Conservation (phyloP, 352 stramenopile genomes). For the Phytophthora constricta region DNA sequence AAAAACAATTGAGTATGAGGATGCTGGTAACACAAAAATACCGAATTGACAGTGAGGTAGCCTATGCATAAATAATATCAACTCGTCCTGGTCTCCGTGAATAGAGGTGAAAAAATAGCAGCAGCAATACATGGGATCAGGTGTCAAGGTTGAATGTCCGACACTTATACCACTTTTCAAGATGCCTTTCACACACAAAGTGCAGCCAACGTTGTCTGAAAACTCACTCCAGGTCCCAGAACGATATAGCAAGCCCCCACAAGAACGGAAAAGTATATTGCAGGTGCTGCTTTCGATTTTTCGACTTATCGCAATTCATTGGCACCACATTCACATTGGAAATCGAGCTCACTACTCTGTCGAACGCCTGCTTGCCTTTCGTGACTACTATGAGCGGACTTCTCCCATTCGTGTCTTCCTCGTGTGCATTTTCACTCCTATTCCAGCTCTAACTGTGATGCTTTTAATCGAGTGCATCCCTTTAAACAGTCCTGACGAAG, state of each 20-base stretch:
- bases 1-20: background rate
- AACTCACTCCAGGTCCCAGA: background rate
- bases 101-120: too few relatives aligned
- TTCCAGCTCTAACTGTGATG: conserved; percentile 11
- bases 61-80: too few relatives aligned
- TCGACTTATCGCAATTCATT: background rate
- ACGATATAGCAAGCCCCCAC: background rate
- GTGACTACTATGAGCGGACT: conserved; percentile 21
- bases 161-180: background rate
- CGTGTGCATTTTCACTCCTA: conserved; percentile 21
- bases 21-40: too few relatives aligned
- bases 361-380: conserved; percentile 20
- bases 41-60: too few relatives aligned
- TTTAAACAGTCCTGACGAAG: conserved; percentile 7
- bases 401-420: conserved; percentile 7
- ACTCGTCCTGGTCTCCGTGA: too few relatives aligned
- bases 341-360: conserved; percentile 19
- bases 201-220: background rate
- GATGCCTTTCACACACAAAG: background rate
- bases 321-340: conserved; percentile 21
- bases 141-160: background rate
- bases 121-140: too few relatives aligned
- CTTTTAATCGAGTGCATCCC: conserved; percentile 24
- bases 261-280: background rate
- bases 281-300: background rate